These are phyloP conservation scores for Sarocladium kiliense DNA, from an alignment of 2,329 filamentous ascomycete genomes.

Conservation along the genomic window DNA sequence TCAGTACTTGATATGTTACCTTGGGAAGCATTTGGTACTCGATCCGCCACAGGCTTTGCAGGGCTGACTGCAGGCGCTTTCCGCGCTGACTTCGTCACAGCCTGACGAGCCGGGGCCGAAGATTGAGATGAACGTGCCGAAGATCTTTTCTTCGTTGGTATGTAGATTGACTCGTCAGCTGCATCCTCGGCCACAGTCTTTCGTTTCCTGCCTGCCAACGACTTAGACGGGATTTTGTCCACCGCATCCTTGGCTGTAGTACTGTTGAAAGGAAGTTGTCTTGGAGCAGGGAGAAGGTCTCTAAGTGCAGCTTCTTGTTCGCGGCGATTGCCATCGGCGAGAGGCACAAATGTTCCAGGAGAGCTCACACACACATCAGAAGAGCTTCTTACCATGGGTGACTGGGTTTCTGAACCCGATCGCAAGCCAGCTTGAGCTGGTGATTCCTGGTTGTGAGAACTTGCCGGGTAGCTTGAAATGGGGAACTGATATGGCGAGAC, in stretches of 20 bases:
- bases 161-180: neutral
- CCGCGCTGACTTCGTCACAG: no score
- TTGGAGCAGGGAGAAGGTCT: neutral
- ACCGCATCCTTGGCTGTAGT: neutral
- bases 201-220: neutral
- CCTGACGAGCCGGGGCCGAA: no score
- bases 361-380: neutral
- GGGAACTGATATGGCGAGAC: neutral
- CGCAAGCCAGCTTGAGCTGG: no score
- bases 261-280: slow-evolving; percentile 6
- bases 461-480: no score
- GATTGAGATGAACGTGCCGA: no score
- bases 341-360: no score
- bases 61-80: no score
- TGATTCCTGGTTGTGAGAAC: neutral
- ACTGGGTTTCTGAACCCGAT: neutral
- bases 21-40: no score
- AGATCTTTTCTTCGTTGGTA: no score
- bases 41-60: no score
- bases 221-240: neutral
- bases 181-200: neutral
- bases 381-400: neutral
- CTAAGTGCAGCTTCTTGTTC: neutral
- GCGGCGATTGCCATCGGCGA: no score
- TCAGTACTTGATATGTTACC: no score